These are phyloP conservation scores for Begonia masoniana DNA, from an alignment of 306 rosid species.

Conservation along the genomic window DNA sequence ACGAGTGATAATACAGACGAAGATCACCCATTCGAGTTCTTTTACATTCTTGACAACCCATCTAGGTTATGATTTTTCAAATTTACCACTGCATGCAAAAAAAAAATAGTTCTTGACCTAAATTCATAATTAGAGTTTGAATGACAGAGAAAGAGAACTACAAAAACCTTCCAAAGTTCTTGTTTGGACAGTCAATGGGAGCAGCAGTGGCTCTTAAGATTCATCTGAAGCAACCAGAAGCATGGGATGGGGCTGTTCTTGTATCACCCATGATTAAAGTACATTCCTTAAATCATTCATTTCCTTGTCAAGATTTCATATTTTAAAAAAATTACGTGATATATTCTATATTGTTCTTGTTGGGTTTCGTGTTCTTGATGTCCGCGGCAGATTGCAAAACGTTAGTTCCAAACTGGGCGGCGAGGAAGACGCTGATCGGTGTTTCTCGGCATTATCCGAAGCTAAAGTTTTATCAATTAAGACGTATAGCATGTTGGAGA, in stretches of 20 bases:
- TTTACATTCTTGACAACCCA: too few species aligned
- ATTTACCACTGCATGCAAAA: too few species aligned
- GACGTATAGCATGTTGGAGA: conserved; percentile 65
- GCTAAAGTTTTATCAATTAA: conserved; percentile 64
- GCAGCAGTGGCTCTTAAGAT: conserved; percentile 80
- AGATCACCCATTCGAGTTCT: too few species aligned
- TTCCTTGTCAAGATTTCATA: conserved; percentile 8
- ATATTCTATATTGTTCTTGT: background rate
- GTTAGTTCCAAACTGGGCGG: conserved; percentile 62
- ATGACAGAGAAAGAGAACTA: conserved; percentile 48
- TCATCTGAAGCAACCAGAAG: conserved; percentile 67
- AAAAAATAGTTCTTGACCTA: too few species aligned
- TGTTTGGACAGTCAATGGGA: conserved; percentile 90
- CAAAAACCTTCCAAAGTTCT: conserved; percentile 48
- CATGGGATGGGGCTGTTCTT: conserved; percentile 87
- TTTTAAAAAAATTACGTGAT: background rate
- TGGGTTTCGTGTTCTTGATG: conserved; percentile 13
- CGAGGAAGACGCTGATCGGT: conserved; percentile 38
- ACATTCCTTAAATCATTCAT: background rate
- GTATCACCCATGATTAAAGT: conserved; percentile 95
- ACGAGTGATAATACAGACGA: too few species aligned
- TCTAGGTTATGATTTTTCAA: too few species aligned
- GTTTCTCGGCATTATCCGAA: conserved; percentile 53
- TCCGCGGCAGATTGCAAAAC: conserved; percentile 75
- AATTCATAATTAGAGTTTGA: background rate